A percentile compares a stretch with the other conserved stretches of the same genome.
Evolutionary conservation across 176 grass and related monocot species (phyloP).

Genomic region (Tuctoria greenei): DNA sequence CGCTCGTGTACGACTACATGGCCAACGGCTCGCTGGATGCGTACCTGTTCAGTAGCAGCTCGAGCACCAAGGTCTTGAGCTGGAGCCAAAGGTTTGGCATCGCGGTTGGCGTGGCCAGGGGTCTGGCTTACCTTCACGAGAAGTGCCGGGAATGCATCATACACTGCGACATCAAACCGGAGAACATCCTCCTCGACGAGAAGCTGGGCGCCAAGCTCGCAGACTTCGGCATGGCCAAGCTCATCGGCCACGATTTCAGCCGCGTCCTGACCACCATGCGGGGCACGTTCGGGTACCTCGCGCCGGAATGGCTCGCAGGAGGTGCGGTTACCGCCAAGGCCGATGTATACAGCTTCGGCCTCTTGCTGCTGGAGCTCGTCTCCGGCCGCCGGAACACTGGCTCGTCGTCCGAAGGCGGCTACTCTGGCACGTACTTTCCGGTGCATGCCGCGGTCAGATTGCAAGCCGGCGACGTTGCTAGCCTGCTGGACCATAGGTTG

Average conservation of each 20-base stretch:
- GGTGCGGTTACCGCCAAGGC: conserved; percentile 50
- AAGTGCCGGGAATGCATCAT: conserved; percentile 58
- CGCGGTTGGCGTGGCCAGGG: conserved; percentile 35
- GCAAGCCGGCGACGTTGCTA: conserved; percentile 34
- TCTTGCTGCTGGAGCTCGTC: conserved; percentile 52
- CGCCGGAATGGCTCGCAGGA: conserved; percentile 56
- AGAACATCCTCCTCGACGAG: conserved; percentile 52
- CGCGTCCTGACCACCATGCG: conserved; percentile 59
- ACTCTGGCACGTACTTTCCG: conserved; percentile 42
- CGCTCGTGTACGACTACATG: conserved; percentile 56
- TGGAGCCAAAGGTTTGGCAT: conserved; percentile 37
- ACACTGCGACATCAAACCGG: conserved; percentile 57
- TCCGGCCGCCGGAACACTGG: conserved; percentile 51
- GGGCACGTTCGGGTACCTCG: conserved; percentile 62
- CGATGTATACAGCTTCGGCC: conserved; percentile 58
- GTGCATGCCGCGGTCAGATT: conserved; percentile 41
- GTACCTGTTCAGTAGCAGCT: conserved; percentile 36
- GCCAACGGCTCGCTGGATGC: conserved; percentile 47
- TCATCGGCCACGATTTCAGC: conserved; percentile 49
- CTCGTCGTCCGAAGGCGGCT: not conserved
- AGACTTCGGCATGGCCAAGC: conserved; percentile 58
- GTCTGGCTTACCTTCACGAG: conserved; percentile 44
- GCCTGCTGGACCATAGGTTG: conserved; percentile 53
- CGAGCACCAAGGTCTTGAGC: conserved; percentile 29
- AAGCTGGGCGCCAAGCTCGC: conserved; percentile 40